phyloP scores from a whole-genome alignment of 202 grass and related monocot species.

The Bolboschoenoplectus hybrid region DNA sequence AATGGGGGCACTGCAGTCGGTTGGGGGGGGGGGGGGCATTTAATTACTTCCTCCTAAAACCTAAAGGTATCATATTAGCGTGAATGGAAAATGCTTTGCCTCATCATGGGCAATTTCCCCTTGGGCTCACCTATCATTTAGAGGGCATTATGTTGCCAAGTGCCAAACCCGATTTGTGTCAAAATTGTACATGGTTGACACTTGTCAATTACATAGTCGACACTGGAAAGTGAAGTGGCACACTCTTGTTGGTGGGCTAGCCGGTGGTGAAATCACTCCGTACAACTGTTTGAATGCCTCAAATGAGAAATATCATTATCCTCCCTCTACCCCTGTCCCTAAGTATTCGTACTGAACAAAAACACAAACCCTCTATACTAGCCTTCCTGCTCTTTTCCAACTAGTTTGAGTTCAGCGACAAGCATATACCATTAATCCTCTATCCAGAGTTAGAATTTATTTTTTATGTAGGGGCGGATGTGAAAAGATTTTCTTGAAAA shows the following conservation, averaged over 20 bases:
- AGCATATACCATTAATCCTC: neutral
- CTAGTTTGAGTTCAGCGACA: neutral
- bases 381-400: neutral
- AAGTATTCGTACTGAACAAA: neutral
- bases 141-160: neutral
- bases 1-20: neutral
- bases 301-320: neutral
- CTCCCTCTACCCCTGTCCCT: neutral
- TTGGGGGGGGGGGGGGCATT: neutral
- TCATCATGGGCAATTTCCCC: neutral
- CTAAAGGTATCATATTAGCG: neutral
- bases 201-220: neutral
- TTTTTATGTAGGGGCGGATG: neutral
- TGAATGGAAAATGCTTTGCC: neutral
- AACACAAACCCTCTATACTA: neutral
- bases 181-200: neutral
- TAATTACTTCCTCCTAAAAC: neutral
- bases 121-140: neutral
- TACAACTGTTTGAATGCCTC: neutral
- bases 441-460: neutral
- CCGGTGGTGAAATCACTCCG: neutral
- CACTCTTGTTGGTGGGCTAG: neutral
- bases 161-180: neutral
- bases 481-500: neutral
- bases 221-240: neutral